A percentile compares a stretch with the other conserved stretches of the same genome.
phyloP scores from a whole-genome alignment of 208 protist genomes.

The Trichomonas tenax region DNA sequence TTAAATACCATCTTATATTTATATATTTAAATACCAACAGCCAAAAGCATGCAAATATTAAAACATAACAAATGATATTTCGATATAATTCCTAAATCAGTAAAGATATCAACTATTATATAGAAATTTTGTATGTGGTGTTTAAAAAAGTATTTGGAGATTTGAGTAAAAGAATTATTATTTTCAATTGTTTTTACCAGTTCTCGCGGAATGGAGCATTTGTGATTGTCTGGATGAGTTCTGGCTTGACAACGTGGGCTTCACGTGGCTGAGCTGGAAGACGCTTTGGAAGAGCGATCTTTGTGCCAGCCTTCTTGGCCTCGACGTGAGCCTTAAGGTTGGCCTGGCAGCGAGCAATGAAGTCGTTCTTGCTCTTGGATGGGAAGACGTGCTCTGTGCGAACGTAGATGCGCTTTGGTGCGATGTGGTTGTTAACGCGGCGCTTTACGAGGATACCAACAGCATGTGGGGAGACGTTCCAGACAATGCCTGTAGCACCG shows the following conservation, averaged over 20 bases:
- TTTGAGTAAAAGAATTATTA: neutral
- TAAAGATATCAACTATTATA: too few relatives aligned
- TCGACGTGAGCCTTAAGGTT: slow-evolving; percentile 29
- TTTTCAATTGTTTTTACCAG: slow-evolving; percentile 48
- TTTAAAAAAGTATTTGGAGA: neutral
- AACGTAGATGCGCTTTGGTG: slow-evolving; percentile 97
- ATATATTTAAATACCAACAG: too few relatives aligned
- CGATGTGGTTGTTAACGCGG: slow-evolving; percentile 77
- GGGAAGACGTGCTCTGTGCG: slow-evolving; percentile 94
- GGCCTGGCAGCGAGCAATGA: slow-evolving; percentile 50
- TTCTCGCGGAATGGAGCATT: neutral
- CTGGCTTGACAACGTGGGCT: neutral
- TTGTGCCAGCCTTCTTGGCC: neutral
- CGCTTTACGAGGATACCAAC: slow-evolving; percentile 99
- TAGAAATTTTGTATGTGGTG: too few relatives aligned
- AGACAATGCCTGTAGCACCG: slow-evolving; percentile 95
- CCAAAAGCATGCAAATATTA: too few relatives aligned
- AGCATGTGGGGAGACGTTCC: slow-evolving; percentile 92
- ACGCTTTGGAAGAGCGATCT: neutral
- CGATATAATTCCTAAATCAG: too few relatives aligned
- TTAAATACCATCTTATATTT: too few relatives aligned
- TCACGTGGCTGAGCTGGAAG: neutral
- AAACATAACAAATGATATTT: too few relatives aligned
- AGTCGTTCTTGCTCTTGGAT: slow-evolving; percentile 60
- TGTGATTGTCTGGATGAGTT: neutral